Conservation (phyloP, 306 rosid species). For the Carpinus fangiana region DNA sequence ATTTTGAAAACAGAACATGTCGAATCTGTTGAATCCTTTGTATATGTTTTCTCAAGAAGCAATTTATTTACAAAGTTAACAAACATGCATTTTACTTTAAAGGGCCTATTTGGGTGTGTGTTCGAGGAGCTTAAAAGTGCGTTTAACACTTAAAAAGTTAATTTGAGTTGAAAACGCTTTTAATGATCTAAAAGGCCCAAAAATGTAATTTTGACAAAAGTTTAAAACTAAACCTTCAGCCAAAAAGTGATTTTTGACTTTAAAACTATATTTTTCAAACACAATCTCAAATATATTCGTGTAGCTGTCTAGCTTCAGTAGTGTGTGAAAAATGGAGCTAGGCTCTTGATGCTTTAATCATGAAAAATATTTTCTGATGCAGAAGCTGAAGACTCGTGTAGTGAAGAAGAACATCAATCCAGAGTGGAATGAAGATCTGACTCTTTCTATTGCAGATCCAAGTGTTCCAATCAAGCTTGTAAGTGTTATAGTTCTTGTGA, state of each 20-base stretch:
- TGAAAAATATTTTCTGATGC: constrained; percentile 21
- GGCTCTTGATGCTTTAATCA: constrained; percentile 13
- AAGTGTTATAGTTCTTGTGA: constrained; percentile 35
- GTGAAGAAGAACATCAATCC: constrained; percentile 66
- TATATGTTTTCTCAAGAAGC: neutral
- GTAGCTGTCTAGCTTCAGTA: neutral
- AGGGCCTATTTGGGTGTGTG: no score
- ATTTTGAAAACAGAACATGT: no score
- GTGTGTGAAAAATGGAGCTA: neutral
- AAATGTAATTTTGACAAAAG: no score
- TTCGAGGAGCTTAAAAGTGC: no score
- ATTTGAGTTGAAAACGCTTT: no score
- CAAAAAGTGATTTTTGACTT: no score
- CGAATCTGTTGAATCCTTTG: neutral
- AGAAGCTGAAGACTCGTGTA: constrained; percentile 81
- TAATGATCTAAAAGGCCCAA: no score
- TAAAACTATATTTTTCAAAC: no score
- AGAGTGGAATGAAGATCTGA: constrained; percentile 84
- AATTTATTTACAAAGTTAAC: neutral
- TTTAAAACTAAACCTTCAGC: no score
- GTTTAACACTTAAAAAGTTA: no score
- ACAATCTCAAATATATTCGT: no score
- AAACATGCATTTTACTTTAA: neutral
- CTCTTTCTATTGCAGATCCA: constrained; percentile 66
- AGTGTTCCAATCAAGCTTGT: constrained; percentile 56